Conservation (phyloP, 2,329 filamentous ascomycete genomes). For the Raffaelea ambrosiae region DNA sequence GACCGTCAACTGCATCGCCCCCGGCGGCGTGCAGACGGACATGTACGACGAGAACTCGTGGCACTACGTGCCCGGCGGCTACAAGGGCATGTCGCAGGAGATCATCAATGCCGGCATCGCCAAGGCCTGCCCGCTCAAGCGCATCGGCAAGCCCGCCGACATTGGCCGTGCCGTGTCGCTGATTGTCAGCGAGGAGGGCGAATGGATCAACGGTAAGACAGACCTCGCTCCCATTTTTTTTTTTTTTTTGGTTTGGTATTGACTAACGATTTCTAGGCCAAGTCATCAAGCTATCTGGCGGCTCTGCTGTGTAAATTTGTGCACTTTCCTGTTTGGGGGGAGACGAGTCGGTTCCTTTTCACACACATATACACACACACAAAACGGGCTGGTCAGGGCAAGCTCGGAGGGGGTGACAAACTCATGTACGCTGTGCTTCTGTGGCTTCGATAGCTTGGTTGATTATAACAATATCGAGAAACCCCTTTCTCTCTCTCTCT, state of each 20-base stretch:
- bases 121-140: constrained; percentile 49
- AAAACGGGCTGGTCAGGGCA: no score
- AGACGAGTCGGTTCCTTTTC: no score
- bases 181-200: constrained; percentile 47
- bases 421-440: background rate
- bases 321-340: no score
- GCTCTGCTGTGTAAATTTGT: constrained; percentile 19
- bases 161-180: constrained; percentile 50
- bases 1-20: constrained; percentile 65
- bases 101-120: constrained; percentile 47
- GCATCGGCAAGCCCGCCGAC: constrained; percentile 49
- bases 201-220: constrained; percentile 55
- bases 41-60: constrained; percentile 67
- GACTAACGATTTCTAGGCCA: constrained; percentile 20
- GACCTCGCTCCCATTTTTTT: constrained; percentile 1
- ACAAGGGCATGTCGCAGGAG: constrained; percentile 40
- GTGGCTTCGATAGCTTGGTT: background rate
- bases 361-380: no score
- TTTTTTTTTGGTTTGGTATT: background rate
- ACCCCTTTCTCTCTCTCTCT: no score
- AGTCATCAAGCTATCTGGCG: constrained; percentile 30
- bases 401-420: no score
- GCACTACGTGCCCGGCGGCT: constrained; percentile 53
- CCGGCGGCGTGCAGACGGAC: constrained; percentile 66
- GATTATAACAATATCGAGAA: no score